Evolutionary conservation across 768 basidiomycete genomes (phyloP).

Genomic region (Boletus vermiculosoides): DNA sequence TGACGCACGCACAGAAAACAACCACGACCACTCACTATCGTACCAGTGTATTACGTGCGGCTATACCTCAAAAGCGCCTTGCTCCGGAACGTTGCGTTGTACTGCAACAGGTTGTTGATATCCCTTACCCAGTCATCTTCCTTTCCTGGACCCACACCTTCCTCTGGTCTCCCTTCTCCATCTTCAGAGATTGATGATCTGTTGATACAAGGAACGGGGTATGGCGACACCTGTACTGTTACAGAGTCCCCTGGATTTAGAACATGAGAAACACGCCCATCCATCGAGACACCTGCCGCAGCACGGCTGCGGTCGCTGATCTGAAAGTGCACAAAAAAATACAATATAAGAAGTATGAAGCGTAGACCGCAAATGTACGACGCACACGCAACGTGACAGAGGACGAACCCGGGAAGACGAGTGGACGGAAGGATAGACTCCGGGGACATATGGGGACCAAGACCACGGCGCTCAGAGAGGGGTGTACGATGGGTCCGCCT

Average conservation of each 20-base stretch:
- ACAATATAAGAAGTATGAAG: constrained; percentile 2
- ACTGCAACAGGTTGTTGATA: constrained; percentile 91
- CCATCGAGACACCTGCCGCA: constrained; percentile 89
- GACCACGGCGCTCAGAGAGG: constrained; percentile 84
- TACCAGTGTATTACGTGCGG: constrained; percentile 36
- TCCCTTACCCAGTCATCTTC: constrained; percentile 97
- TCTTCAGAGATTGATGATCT: constrained; percentile 70
- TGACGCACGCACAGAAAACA: not conserved
- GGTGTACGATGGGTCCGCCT: constrained; percentile 95
- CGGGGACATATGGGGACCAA: constrained; percentile 96
- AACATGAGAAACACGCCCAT: constrained; percentile 81
- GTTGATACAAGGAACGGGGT: constrained; percentile 92
- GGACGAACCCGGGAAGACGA: constrained; percentile 84
- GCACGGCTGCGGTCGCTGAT: constrained; percentile 84
- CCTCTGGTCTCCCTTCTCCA: constrained; percentile 42
- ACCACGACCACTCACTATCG: constrained; percentile 12
- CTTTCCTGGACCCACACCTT: constrained; percentile 74
- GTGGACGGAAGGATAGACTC: constrained; percentile 86
- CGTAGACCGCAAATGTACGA: constrained; percentile 2
- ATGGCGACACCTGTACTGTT: constrained; percentile 78
- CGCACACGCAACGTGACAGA: constrained; percentile 71
- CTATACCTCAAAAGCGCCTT: constrained; percentile 79
- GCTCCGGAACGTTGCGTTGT: constrained; percentile 91
- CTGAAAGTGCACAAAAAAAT: constrained; percentile 37
- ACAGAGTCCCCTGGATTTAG: constrained; percentile 86